Evolutionary conservation across 352 stramenopile genomes (phyloP).

Genomic region (Pythium guiyangense): DNA sequence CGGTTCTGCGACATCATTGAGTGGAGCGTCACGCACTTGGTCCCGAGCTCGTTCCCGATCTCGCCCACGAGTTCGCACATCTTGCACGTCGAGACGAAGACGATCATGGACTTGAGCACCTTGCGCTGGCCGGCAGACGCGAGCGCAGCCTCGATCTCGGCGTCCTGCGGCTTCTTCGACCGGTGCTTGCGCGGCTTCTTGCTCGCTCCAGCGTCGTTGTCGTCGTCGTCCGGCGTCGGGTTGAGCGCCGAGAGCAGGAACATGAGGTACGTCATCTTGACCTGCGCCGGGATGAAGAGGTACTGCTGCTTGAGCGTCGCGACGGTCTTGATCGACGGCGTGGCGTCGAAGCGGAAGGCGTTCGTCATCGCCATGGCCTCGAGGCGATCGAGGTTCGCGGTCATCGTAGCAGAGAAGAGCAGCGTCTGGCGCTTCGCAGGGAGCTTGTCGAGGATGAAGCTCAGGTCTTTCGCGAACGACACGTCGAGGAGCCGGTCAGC

Average conservation of each 20-base stretch:
- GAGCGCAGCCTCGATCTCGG: constrained; percentile 9
- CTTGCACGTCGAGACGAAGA: constrained; percentile 98
- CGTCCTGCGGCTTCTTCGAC: constrained; percentile 13
- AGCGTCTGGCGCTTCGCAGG: constrained; percentile 90
- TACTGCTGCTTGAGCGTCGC: constrained; percentile 95
- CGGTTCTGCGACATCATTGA: constrained; percentile 94
- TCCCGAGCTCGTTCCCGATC: constrained; percentile 90
- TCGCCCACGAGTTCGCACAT: constrained; percentile 93
- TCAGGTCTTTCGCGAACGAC: constrained; percentile 85
- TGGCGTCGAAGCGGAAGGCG: constrained; percentile 72
- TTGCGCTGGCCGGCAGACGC: constrained; percentile 22
- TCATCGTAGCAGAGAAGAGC: constrained; percentile 98
- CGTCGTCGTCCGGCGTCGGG: constrained; percentile 23
- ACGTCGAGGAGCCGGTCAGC: constrained; percentile 93
- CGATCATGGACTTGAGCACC: constrained; percentile 84
- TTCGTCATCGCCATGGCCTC: constrained; percentile 68
- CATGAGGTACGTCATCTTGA: constrained; percentile 96
- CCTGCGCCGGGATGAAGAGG: constrained; percentile 95
- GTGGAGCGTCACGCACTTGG: constrained; percentile 95
- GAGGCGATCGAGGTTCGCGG: constrained; percentile 85
- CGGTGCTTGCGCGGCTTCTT: constrained; percentile 16
- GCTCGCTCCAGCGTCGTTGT: constrained; percentile 54
- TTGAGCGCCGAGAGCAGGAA: constrained; percentile 74
- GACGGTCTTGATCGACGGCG: constrained; percentile 86
- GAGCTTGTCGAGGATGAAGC: constrained; percentile 81